Conservation (phyloP, 768 basidiomycete species). For the Podaxis sp. region DNA sequence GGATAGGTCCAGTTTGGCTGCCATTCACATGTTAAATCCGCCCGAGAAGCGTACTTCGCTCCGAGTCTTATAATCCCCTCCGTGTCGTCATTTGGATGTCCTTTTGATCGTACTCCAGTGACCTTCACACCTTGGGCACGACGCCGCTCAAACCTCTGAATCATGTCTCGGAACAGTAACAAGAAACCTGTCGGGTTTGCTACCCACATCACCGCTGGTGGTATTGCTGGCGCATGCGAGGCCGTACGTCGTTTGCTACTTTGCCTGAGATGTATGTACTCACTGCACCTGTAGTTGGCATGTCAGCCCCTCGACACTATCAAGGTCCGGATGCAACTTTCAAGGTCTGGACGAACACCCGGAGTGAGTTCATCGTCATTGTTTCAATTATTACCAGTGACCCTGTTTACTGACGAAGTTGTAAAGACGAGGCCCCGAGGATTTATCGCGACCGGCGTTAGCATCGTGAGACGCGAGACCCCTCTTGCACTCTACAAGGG, state of each 20-base stretch:
- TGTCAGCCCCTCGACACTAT: constrained; percentile 98
- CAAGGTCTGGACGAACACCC: constrained; percentile 66
- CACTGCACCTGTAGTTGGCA: constrained; percentile 40
- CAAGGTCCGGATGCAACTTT: constrained; percentile 99
- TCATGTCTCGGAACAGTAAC: constrained; percentile 52
- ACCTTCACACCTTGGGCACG: not conserved
- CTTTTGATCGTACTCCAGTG: constrained; percentile 9
- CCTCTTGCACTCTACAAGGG: constrained; percentile 97
- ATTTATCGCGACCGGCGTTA: constrained; percentile 85
- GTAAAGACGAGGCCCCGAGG: constrained; percentile 85
- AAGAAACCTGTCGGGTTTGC: constrained; percentile 83
- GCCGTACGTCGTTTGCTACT: constrained; percentile 49
- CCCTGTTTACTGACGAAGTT: not conserved
- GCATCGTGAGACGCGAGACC: constrained; percentile 88
- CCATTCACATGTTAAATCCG: constrained; percentile 26
- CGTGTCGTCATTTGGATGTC: constrained; percentile 9
- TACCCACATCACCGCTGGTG: constrained; percentile 91
- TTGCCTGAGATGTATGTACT: not conserved
- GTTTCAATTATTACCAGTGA: not conserved
- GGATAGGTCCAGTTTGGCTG: constrained; percentile 12
- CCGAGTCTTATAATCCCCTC: constrained; percentile 16
- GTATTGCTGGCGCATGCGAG: constrained; percentile 90
- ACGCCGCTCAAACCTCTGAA: constrained; percentile 2
- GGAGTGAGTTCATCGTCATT: constrained; percentile 60
- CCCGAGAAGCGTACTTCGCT: constrained; percentile 10